A percentile compares a stretch with the other conserved stretches of the same genome.
phyloP scores from a whole-genome alignment of 129 eudicot genomes.

The Flaveria bidentis region DNA sequence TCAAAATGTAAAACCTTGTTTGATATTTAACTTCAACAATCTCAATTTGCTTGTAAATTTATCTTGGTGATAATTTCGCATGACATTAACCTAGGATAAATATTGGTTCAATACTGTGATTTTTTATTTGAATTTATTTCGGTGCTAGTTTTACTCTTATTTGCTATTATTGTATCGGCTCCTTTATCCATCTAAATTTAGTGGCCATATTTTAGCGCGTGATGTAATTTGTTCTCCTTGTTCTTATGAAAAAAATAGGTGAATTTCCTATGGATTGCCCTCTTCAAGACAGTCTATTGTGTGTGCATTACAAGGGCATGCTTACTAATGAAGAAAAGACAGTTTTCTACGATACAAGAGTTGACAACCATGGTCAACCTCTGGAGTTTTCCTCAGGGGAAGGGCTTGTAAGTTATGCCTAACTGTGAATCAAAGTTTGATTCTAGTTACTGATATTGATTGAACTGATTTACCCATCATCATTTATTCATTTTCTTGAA shows the following conservation, averaged over 20 bases:
- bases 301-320: conserved; percentile 91
- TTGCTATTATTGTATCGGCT: conserved; percentile 5
- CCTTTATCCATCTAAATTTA: background rate
- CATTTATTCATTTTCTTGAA: background rate
- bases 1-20: conserved; percentile 4
- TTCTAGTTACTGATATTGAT: conserved; percentile 1
- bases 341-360: conserved; percentile 76
- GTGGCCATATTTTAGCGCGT: conserved; percentile 16
- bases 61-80: background rate
- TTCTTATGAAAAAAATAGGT: conserved; percentile 51
- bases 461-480: conserved; percentile 6
- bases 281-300: conserved; percentile 88
- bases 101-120: background rate
- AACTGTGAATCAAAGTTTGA: background rate
- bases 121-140: background rate
- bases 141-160: background rate
- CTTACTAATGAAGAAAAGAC: conserved; percentile 77
- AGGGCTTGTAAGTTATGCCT: conserved; percentile 81
- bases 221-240: conserved; percentile 15
- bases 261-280: conserved; percentile 99
- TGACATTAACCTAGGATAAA: conserved; percentile 4
- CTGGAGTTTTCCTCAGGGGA: conserved; percentile 95
- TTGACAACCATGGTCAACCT: conserved; percentile 83
- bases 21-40: background rate
- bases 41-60: background rate